Conservation (phyloP, 2,329 filamentous ascomycete species). For the Colletotrichum liriopes region DNA sequence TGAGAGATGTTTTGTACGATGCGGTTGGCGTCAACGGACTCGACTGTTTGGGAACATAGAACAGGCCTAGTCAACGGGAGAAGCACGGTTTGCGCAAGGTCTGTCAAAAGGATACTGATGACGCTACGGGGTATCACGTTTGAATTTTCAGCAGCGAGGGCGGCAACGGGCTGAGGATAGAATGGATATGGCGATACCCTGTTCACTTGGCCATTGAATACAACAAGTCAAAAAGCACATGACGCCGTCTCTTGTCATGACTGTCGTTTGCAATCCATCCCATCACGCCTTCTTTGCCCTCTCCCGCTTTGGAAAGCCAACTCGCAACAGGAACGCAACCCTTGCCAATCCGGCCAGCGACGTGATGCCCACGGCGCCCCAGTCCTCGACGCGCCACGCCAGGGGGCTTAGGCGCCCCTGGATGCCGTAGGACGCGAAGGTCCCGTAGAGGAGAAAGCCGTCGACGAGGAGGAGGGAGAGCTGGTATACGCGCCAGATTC, state of each 20-base stretch:
- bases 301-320: conserved; percentile 15
- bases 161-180: conserved; percentile 30
- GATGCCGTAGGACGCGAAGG: neutral
- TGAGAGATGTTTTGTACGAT: conserved; percentile 37
- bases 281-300: neutral
- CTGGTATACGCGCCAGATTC: conserved; percentile 25
- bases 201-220: conserved; percentile 25
- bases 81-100: neutral
- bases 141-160: conserved; percentile 15
- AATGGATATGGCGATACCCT: conserved; percentile 44
- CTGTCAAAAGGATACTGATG: neutral
- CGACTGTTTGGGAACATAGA: neutral
- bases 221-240: neutral
- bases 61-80: neutral
- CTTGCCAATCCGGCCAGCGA: neutral
- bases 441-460: conserved; percentile 25
- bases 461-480: conserved; percentile 25
- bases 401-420: conserved; percentile 16
- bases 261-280: neutral
- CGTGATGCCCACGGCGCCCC: conserved; percentile 25
- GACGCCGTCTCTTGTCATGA: neutral
- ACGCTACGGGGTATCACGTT: conserved; percentile 32
- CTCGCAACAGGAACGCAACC: neutral
- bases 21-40: neutral
- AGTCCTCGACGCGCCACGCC: conserved; percentile 31